These are phyloP conservation scores for Hygrophorus russula DNA, from an alignment of 768 basidiomycete species.

Conservation along the genomic window DNA sequence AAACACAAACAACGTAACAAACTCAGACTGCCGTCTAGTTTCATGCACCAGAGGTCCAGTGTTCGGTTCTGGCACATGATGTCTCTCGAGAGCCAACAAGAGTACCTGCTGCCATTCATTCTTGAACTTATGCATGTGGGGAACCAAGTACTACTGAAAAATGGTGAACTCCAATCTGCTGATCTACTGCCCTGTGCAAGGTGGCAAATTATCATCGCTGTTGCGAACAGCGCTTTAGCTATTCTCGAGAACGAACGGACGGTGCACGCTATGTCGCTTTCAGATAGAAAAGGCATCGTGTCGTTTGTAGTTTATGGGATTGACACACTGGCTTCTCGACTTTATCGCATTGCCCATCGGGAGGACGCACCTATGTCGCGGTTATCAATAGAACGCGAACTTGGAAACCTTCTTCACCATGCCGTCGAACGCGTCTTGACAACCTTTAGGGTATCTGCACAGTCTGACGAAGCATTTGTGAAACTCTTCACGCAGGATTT, in stretches of 20 bases:
- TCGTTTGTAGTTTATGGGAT: conserved; percentile 9
- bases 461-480: conserved; percentile 9
- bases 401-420: conserved; percentile 7
- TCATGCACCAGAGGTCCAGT: conserved; percentile 4
- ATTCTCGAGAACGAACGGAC: conserved; percentile 1
- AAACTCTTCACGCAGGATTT: conserved; percentile 6
- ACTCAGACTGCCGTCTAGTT: not conserved
- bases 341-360: conserved; percentile 8
- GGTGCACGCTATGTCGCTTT: not conserved
- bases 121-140: conserved; percentile 7
- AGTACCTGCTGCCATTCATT: conserved; percentile 11
- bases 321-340: conserved; percentile 6
- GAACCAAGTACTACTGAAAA: conserved; percentile 9
- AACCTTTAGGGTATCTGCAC: conserved; percentile 6
- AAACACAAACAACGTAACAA: not conserved
- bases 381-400: conserved; percentile 6
- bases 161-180: conserved; percentile 5
- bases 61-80: conserved; percentile 10
- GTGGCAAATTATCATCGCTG: conserved; percentile 9
- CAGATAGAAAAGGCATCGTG: conserved; percentile 7
- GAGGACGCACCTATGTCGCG: conserved; percentile 4
- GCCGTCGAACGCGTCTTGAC: conserved; percentile 7
- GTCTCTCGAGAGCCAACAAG: conserved; percentile 8
- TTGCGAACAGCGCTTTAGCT: conserved; percentile 8
- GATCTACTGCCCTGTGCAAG: conserved; percentile 5